A percentile compares a stretch with the other conserved stretches of the same genome.
Conservation (phyloP, 78 protist genomes). For the Ministeria vibrans region DNA sequence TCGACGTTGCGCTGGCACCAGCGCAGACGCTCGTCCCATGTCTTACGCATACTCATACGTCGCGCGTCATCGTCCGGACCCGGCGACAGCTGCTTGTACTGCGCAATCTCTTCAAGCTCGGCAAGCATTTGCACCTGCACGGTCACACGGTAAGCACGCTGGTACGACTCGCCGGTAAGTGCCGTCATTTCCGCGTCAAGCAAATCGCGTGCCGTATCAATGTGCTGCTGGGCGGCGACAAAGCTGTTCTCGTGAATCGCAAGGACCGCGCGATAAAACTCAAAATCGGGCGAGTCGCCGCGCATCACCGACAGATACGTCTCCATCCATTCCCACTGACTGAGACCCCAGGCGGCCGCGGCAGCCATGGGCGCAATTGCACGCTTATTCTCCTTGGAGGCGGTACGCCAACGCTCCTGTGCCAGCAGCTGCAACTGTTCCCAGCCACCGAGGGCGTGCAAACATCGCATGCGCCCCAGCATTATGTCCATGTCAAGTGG, state of each 20-base stretch:
- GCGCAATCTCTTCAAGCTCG: slow-evolving; percentile 79
- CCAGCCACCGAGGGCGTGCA: slow-evolving; percentile 85
- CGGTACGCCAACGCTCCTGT: slow-evolving; percentile 42
- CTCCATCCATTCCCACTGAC: slow-evolving; percentile 54
- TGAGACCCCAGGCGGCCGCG: slow-evolving; percentile 79
- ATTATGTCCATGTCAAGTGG: slow-evolving; percentile 20
- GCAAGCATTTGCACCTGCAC: slow-evolving; percentile 68
- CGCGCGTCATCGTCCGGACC: not conserved
- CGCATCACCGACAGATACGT: slow-evolving; percentile 20
- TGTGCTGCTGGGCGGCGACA: slow-evolving; percentile 47
- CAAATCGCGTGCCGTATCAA: slow-evolving; percentile 57
- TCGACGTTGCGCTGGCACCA: slow-evolving; percentile 73
- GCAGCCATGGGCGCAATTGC: slow-evolving; percentile 83
- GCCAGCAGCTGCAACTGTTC: slow-evolving; percentile 27
- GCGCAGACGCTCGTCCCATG: slow-evolving; percentile 73
- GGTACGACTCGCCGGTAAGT: slow-evolving; percentile 64
- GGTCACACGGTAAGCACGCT: slow-evolving; percentile 65
- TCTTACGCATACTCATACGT: slow-evolving; percentile 20
- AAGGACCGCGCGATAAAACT: slow-evolving; percentile 25
- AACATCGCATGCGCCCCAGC: slow-evolving; percentile 87
- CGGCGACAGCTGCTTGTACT: not conserved
- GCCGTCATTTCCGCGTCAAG: slow-evolving; percentile 86
- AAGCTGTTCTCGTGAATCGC: slow-evolving; percentile 44
- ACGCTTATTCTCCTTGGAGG: slow-evolving; percentile 8
- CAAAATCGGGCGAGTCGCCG: not conserved